Percentiles rank a stretch among this genome's conserved stretches.
Evolutionary conservation across 176 grass and related monocot genomes (phyloP).

Genomic region (Panicum miliaceum): DNA sequence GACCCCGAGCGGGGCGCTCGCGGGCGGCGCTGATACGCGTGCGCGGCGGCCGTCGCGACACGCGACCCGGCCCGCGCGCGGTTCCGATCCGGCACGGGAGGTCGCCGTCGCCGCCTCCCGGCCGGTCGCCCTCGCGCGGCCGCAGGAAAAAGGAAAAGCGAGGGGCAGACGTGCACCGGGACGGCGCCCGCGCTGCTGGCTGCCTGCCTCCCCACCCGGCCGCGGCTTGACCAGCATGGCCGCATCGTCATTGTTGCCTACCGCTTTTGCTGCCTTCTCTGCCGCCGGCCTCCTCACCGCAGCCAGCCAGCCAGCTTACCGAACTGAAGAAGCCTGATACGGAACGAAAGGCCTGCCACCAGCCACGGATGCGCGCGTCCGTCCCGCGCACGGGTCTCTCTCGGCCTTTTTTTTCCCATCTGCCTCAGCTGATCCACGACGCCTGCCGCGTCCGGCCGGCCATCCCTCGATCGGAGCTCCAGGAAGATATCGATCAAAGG

Average conservation of each 20-base stretch:
- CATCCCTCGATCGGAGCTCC: background rate
- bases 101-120: background rate
- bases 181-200: background rate
- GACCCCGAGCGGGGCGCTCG: too few species aligned
- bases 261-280: background rate
- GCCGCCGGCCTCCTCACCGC: background rate
- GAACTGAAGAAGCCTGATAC: too few species aligned
- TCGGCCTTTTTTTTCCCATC: background rate
- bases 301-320: background rate
- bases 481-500: too few species aligned
- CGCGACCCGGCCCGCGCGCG: background rate
- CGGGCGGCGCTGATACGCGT: background rate
- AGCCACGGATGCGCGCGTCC: background rate
- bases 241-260: background rate
- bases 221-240: too few species aligned
- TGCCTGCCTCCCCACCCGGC: too few species aligned
- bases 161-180: background rate
- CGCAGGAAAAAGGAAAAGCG: background rate
- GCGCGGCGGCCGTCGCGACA: conserved; percentile 3
- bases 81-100: too few species aligned
- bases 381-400: background rate
- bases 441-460: background rate
- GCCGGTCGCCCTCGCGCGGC: background rate
- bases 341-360: background rate
- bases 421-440: background rate